Evolutionary conservation across 2,329 filamentous ascomycete species (phyloP).

Genomic region (Chaetomium strumarium): DNA sequence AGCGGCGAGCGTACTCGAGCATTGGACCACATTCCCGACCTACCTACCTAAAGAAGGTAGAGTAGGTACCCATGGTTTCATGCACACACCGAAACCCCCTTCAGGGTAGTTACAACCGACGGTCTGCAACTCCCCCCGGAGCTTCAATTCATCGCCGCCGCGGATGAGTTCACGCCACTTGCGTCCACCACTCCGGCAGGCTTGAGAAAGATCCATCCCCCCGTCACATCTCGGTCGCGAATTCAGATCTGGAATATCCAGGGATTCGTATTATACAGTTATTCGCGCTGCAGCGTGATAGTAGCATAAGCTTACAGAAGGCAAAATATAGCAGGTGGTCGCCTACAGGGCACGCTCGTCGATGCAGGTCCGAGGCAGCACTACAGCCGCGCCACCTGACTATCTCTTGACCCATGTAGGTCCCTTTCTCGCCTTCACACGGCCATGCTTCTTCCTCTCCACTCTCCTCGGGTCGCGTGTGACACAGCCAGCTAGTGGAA

Average conservation of each 20-base stretch:
- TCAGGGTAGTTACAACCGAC: too few species aligned
- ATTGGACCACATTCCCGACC: too few species aligned
- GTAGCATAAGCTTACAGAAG: slow-evolving; percentile 15
- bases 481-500: slow-evolving; percentile 72
- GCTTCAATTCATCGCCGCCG: not conserved
- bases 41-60: too few species aligned
- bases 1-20: too few species aligned
- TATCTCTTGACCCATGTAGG: slow-evolving; percentile 93
- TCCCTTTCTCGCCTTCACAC: slow-evolving; percentile 95
- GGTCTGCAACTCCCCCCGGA: too few species aligned
- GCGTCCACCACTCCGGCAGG: not conserved
- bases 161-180: slow-evolving; percentile 6
- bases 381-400: slow-evolving; percentile 10
- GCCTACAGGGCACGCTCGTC: slow-evolving; percentile 3
- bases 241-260: slow-evolving; percentile 5
- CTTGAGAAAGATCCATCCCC: not conserved
- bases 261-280: slow-evolving; percentile 20
- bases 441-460: slow-evolving; percentile 96
- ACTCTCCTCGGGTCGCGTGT: slow-evolving; percentile 87
- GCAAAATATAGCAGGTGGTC: not conserved
- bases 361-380: slow-evolving; percentile 14
- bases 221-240: not conserved
- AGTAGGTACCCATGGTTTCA: too few species aligned
- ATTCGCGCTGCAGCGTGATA: slow-evolving; percentile 19
- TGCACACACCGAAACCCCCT: too few species aligned